Evolutionary conservation across 495 filamentous ascomycete genomes (phyloP), one percentile per base, ranked within the genome.

Genomic region (Friedmanniomyces simplex): DNA sequence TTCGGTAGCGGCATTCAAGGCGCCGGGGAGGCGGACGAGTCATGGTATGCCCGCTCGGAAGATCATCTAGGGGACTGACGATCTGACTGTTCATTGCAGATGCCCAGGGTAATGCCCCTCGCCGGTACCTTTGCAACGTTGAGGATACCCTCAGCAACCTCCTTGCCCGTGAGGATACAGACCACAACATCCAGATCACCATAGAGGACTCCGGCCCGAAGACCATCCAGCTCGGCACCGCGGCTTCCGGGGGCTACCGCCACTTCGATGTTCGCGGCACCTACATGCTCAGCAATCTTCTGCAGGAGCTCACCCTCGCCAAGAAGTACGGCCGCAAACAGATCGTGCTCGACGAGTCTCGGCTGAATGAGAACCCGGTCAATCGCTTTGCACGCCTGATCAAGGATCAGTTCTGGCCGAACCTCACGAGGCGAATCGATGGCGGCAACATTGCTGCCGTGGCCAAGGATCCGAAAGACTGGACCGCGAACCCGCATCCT

Each of bases 201-300:
- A 94, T 97, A 63, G 91, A 97, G 67, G 93, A 97, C 73, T 73
- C 76, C 55, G 93, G 93, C 13, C 93, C 93, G 20, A 98, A 98
- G 83, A 81, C 85, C 32, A 73, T 96, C 54, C 81, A 86, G 24
- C 72, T 96, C 30, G 87, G 89, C 65, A 95, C 91, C 4, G 85
- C 83, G n/a, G 82, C 78, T 34, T 96, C 93, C 25, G 84, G 82
- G 32, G 90, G 89, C 18, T 80, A 84, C 70, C 88, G 88, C 62
- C 76, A 78, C 52, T 85, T 87, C 63, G 89, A 96, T 59, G 77
- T 98, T 34, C 87, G 91, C 55, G 93, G 93, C 36, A 96, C 87
- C 25, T 98, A 98, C 67, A 88, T 93, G 83, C 80, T 97, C 21
- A 94, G 91, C 21, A 97, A 96, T 66, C 82, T 96, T 5, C 75